phyloP scores from a whole-genome alignment of 257 asterid genomes.

The Lycium ferocissimum region DNA sequence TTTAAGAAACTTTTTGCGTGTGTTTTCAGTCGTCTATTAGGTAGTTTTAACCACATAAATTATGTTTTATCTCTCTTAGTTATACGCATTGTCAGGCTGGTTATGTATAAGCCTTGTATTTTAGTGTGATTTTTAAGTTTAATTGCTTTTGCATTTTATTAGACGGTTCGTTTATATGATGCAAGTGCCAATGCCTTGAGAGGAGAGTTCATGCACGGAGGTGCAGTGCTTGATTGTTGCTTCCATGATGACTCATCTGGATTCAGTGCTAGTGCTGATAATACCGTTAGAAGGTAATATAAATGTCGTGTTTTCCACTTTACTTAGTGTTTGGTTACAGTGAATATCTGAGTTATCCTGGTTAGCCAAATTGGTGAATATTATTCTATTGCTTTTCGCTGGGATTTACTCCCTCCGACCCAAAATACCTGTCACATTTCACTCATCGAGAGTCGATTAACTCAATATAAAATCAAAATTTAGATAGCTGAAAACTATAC shows the following conservation, averaged over 20 bases:
- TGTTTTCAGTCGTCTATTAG: too few species aligned
- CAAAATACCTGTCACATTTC: too few species aligned
- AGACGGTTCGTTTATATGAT: conserved; percentile 87
- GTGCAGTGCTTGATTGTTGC: conserved; percentile 87
- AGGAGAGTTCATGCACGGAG: conserved; percentile 90
- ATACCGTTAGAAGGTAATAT: conserved; percentile 76
- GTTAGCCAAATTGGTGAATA: background rate
- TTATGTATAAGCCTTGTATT: too few species aligned
- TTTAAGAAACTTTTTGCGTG: too few species aligned
- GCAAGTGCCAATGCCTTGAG: conserved; percentile 80
- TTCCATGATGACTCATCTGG: conserved; percentile 95
- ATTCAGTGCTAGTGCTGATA: conserved; percentile 80
- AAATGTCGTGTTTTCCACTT: background rate
- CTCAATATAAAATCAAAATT: too few species aligned
- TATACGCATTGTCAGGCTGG: too few species aligned
- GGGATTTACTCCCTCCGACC: background rate
- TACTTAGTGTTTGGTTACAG: background rate
- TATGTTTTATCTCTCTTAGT: too few species aligned
- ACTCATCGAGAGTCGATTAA: too few species aligned
- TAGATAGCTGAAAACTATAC: too few species aligned
- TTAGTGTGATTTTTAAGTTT: background rate
- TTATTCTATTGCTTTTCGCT: background rate
- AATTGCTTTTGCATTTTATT: background rate
- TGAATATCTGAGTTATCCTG: background rate
- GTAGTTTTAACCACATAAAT: too few species aligned